Percentiles rank a stretch among this genome's conserved stretches.
phyloP scores from a whole-genome alignment of 768 basidiomycete genomes.

The Tulasnella sp. region DNA sequence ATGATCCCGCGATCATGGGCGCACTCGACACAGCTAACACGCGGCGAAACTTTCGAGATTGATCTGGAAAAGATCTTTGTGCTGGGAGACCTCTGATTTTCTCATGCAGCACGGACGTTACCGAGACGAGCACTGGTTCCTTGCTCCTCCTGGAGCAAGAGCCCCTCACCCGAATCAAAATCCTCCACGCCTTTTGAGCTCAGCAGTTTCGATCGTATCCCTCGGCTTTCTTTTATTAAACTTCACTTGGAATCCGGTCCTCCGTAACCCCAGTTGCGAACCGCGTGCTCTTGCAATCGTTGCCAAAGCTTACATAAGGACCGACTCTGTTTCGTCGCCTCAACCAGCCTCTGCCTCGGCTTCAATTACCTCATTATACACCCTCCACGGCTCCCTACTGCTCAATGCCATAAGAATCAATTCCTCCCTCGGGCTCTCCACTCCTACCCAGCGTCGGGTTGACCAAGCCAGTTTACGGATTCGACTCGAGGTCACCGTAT shows the following conservation, averaged over 20 bases:
- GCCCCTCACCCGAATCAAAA: too few relatives aligned
- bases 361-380: conserved; percentile 7
- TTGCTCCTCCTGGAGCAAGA: too few relatives aligned
- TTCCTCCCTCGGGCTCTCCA: not conserved
- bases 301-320: not conserved
- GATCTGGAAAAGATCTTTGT: too few relatives aligned
- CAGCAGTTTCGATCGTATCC: not conserved
- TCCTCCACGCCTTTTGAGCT: not conserved
- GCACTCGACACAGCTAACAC: too few relatives aligned
- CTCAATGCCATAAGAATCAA: too few relatives aligned
- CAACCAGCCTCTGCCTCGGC: conserved; percentile 17
- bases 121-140: too few relatives aligned
- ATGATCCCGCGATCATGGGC: too few relatives aligned
- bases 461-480: conserved; percentile 20
- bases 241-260: not conserved
- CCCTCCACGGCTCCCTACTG: too few relatives aligned
- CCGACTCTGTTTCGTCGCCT: conserved; percentile 2
- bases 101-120: too few relatives aligned
- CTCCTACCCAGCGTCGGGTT: conserved; percentile 23
- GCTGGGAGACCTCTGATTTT: too few relatives aligned
- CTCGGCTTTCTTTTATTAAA: not conserved
- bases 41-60: too few relatives aligned
- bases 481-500: conserved; percentile 23
- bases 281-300: too few relatives aligned
- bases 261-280: not conserved